Conservation (phyloP, 1,139 yeast species). For the Yamadazyma conglobata region DNA sequence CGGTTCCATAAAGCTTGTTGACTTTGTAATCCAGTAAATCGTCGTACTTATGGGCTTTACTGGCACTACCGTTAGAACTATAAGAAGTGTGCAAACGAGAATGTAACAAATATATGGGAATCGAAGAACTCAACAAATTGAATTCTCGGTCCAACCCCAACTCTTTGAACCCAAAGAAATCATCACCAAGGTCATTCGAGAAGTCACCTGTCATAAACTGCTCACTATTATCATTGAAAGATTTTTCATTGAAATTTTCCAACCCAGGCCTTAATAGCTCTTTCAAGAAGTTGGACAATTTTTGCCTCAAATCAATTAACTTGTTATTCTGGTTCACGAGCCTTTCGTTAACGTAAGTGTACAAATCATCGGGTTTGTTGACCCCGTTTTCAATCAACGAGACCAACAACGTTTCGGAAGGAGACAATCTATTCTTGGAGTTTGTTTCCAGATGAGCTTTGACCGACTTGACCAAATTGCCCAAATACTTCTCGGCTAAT, state of each 20-base stretch:
- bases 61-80: conserved; percentile 36
- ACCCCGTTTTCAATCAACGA: conserved; percentile 83
- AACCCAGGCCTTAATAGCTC: conserved; percentile 83
- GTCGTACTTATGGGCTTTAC: conserved; percentile 54
- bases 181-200: conserved; percentile 88
- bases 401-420: conserved; percentile 52
- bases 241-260: conserved; percentile 68
- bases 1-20: conserved; percentile 47
- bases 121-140: conserved; percentile 79
- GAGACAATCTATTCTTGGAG: conserved; percentile 43
- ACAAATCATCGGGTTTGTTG: conserved; percentile 71
- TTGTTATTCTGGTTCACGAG: conserved; percentile 67
- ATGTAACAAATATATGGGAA: conserved; percentile 86
- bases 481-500: conserved; percentile 75
- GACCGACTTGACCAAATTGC: conserved; percentile 69
- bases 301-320: conserved; percentile 62
- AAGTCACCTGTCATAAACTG: conserved; percentile 94
- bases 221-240: conserved; percentile 86
- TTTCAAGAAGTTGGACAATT: conserved; percentile 70
- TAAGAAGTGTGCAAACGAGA: conserved; percentile 63
- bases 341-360: conserved; percentile 71
- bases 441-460: conserved; percentile 67
- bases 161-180: conserved; percentile 94
- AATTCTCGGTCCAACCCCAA: conserved; percentile 91
- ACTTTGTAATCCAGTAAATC: conserved; percentile 56